Conservation (phyloP, 2,329 filamentous ascomycete genomes). For the Stromatinia cepivora region DNA sequence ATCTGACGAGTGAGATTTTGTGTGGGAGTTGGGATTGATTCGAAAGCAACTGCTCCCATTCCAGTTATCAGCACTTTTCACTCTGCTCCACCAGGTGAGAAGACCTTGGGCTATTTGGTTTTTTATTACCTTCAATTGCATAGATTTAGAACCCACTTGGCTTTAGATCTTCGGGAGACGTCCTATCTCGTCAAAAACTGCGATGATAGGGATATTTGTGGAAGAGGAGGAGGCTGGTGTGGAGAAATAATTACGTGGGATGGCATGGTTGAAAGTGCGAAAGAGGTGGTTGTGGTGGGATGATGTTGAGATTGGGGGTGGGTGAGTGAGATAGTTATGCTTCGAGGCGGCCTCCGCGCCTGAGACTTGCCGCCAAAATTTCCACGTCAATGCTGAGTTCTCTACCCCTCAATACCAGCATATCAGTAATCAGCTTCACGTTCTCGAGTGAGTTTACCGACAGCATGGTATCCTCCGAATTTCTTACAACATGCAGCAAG, state of each 20-base stretch:
- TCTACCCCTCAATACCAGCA: background rate
- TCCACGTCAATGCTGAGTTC: background rate
- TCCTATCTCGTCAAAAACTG: no score
- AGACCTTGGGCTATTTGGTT: background rate
- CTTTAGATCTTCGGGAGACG: background rate
- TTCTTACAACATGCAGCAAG: background rate
- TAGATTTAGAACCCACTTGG: background rate
- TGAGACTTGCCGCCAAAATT: no score
- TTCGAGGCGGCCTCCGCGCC: no score
- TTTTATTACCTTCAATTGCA: background rate
- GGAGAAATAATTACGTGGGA: no score
- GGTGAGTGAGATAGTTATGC: no score
- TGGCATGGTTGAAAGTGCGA: no score
- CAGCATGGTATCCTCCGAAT: background rate
- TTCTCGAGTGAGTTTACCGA: background rate
- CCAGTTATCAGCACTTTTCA: slow-evolving; percentile 30
- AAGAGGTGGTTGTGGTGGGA: no score
- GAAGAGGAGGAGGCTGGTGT: no score
- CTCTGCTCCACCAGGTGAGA: slow-evolving; percentile 26
- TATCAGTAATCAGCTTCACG: background rate
- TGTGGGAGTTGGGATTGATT: slow-evolving; percentile 36
- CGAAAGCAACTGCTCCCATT: slow-evolving; percentile 50
- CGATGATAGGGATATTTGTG: background rate
- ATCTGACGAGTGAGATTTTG: no score
- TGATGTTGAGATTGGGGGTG: no score